These are phyloP conservation scores for Penicillium occitanis DNA, from an alignment of 2,329 filamentous ascomycete species.

Conservation along the genomic window DNA sequence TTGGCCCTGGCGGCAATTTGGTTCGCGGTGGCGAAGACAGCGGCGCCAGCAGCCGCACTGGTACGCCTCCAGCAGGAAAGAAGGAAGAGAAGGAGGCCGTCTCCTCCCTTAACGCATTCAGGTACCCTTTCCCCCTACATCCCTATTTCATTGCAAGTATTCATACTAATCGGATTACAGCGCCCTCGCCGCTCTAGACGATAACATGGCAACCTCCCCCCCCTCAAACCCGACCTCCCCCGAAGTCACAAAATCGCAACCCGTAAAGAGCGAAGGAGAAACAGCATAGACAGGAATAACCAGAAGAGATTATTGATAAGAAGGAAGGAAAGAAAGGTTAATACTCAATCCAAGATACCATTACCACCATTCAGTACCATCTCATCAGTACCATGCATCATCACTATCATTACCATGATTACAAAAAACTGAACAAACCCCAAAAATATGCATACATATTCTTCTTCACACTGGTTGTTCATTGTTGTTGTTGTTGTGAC, in stretches of 20 bases:
- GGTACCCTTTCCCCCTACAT: conserved; percentile 51
- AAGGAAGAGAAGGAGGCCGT: conserved; percentile 62
- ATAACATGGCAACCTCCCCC: conserved; percentile 50
- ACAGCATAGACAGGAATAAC: conserved; percentile 34
- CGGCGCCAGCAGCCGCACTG: conserved; percentile 80
- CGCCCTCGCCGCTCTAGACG: conserved; percentile 50
- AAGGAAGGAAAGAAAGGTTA: not conserved
- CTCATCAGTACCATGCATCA: not conserved
- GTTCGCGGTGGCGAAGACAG: conserved; percentile 79
- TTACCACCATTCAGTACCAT: not conserved
- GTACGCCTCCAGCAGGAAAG: conserved; percentile 72
- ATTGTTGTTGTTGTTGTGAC: not conserved
- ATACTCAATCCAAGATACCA: conserved; percentile 15
- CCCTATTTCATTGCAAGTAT: not conserved
- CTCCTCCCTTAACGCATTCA: conserved; percentile 85
- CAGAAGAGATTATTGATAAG: conserved; percentile 1
- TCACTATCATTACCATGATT: not conserved
- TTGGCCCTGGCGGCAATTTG: conserved; percentile 72
- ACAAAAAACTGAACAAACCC: not conserved
- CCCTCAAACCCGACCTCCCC: conserved; percentile 51
- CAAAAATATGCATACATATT: not conserved
- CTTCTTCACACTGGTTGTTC: not conserved
- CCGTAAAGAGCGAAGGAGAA: conserved; percentile 42
- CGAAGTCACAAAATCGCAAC: conserved; percentile 48
- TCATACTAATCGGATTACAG: conserved; percentile 28